Evolutionary conservation across 257 asterid genomes (phyloP).

Genomic region (Primulina tabacum): DNA sequence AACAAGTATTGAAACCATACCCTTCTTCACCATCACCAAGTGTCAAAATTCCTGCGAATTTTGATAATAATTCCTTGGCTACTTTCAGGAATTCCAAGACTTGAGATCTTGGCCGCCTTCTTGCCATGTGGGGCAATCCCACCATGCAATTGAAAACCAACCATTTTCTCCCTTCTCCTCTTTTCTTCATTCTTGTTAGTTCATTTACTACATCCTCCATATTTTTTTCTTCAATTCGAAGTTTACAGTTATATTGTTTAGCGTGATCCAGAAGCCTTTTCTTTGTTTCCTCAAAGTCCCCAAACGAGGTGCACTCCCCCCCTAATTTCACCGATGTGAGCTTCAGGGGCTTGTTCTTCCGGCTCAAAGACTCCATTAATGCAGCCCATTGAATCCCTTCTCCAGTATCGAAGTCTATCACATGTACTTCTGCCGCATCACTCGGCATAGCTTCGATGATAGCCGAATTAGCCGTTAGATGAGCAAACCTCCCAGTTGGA

Average conservation of each 20-base stretch:
- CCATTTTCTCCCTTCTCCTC: conserved; percentile 36
- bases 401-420: conserved; percentile 53
- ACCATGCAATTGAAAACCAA: conserved; percentile 65
- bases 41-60: conserved; percentile 41
- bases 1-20: conserved; percentile 20
- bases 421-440: conserved; percentile 23
- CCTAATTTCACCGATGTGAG: conserved; percentile 50
- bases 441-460: conserved; percentile 49
- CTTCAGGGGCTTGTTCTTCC: conserved; percentile 34
- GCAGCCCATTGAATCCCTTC: conserved; percentile 71
- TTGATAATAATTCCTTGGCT: conserved; percentile 37
- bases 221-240: conserved; percentile 46
- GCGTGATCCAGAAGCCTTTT: conserved; percentile 48
- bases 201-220: conserved; percentile 36
- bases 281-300: conserved; percentile 53
- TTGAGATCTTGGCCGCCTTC: conserved; percentile 31
- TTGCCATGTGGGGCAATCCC: conserved; percentile 67
- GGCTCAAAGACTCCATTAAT: conserved; percentile 49
- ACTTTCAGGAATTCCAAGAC: conserved; percentile 41
- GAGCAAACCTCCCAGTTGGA: conserved; percentile 60
- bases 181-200: conserved; percentile 30
- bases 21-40: conserved; percentile 63
- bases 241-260: conserved; percentile 30
- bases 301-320: conserved; percentile 24
- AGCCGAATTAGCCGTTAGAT: conserved; percentile 49